Conservation (phyloP, 2,329 filamentous ascomycete species). For the Pseudogymnoascus sp. region DNA sequence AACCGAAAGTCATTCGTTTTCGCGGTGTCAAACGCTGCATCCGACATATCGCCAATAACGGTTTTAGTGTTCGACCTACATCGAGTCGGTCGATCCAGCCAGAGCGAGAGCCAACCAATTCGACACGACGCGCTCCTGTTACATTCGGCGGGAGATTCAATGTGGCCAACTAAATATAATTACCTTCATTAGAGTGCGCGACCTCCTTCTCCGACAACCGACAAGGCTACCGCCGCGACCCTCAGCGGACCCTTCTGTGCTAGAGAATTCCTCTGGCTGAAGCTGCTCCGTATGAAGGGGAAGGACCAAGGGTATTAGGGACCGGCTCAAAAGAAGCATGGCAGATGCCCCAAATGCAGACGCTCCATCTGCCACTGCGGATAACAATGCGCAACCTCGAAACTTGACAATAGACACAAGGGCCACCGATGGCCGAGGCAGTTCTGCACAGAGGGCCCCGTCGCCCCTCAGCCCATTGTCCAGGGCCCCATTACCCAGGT, state of each 20-base stretch:
- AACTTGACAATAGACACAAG: conserved; percentile 5
- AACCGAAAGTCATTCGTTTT: conserved; percentile 1
- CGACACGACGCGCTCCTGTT: background rate
- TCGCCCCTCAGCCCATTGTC: background rate
- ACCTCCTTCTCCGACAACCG: background rate
- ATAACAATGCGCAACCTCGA: background rate
- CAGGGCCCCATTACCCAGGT: background rate
- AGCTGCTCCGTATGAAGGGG: background rate
- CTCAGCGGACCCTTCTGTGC: background rate
- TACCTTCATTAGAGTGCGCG: background rate
- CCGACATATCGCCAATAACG: background rate
- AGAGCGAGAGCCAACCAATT: conserved; percentile 7
- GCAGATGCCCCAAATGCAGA: background rate
- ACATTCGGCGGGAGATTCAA: background rate
- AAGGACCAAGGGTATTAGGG: background rate
- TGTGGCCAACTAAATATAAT: background rate
- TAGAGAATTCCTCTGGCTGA: background rate
- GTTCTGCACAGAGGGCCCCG: background rate
- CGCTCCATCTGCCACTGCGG: background rate
- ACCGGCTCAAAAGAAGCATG: background rate
- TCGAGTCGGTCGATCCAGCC: background rate
- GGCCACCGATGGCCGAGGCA: background rate
- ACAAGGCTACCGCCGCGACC: background rate
- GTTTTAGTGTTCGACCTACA: background rate
- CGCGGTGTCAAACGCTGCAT: background rate